These are phyloP conservation scores for Talaromyces pinophilus DNA, from an alignment of 2,329 filamentous ascomycete genomes.

Conservation along the genomic window DNA sequence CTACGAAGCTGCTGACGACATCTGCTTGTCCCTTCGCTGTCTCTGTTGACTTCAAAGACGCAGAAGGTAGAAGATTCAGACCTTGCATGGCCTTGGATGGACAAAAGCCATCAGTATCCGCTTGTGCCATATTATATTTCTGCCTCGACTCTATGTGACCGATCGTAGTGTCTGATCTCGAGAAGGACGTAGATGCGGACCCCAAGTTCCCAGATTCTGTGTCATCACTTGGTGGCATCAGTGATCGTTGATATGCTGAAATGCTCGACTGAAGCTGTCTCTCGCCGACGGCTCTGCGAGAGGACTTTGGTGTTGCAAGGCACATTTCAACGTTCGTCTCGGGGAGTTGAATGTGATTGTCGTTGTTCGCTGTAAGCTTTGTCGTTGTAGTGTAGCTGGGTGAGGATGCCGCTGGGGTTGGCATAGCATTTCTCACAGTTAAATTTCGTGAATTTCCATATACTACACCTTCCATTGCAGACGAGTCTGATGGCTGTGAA, in stretches of 20 bases:
- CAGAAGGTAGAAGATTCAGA: background rate
- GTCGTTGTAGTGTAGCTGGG: background rate
- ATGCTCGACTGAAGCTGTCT: background rate
- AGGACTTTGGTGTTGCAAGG: constrained; percentile 5
- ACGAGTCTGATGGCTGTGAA: background rate
- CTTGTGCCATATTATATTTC: too few relatives aligned
- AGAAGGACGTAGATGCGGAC: background rate
- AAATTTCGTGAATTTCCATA: background rate
- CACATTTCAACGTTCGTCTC: background rate
- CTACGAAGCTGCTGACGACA: background rate
- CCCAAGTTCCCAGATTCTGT: background rate
- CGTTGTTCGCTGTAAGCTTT: background rate
- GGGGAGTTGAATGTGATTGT: background rate
- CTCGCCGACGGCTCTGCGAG: background rate
- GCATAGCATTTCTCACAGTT: background rate
- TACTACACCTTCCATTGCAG: background rate
- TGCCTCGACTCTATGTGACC: background rate
- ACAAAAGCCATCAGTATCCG: background rate
- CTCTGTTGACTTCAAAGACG: background rate
- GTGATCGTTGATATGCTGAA: background rate
- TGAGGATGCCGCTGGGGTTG: background rate
- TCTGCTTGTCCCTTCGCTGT: background rate
- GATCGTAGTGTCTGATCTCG: background rate
- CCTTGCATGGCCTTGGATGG: background rate
- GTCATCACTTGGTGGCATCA: background rate